phyloP scores from a whole-genome alignment of 768 basidiomycete genomes.

The Mycena capillaripes region DNA sequence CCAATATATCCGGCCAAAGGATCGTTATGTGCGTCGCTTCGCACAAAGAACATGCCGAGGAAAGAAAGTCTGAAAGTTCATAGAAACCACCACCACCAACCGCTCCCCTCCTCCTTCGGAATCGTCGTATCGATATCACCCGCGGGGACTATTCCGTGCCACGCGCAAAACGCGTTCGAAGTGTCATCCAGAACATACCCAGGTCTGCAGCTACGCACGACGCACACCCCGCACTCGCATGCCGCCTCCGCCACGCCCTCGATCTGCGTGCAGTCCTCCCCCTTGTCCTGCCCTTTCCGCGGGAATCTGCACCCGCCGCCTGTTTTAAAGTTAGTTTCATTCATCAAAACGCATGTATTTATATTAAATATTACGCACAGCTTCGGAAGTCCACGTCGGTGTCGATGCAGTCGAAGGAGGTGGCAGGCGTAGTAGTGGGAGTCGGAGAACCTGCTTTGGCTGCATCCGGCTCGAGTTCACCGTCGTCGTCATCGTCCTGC shows the following conservation, averaged over 20 bases:
- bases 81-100: constrained; percentile 8
- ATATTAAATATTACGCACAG: not conserved
- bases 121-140: not conserved
- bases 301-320: constrained; percentile 15
- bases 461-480: no score
- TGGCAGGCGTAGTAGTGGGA: not conserved
- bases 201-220: constrained; percentile 11
- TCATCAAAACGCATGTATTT: no score
- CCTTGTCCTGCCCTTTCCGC: not conserved
- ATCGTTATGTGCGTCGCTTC: not conserved
- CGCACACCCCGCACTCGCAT: constrained; percentile 4
- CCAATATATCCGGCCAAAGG: not conserved
- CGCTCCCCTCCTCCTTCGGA: no score
- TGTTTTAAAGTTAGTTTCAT: not conserved
- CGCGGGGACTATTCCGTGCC: constrained; percentile 2
- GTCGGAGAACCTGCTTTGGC: no score
- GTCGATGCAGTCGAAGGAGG: constrained; percentile 17
- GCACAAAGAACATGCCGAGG: not conserved
- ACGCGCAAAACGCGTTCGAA: not conserved
- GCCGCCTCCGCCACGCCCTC: constrained; percentile 9
- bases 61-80: not conserved
- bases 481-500: no score
- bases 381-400: constrained; percentile 13
- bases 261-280: constrained; percentile 13
- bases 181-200: not conserved